Base-by-base conservation (phyloP, 192 early-diverging fungal species). In the Powellomyces hirtus region DNA sequence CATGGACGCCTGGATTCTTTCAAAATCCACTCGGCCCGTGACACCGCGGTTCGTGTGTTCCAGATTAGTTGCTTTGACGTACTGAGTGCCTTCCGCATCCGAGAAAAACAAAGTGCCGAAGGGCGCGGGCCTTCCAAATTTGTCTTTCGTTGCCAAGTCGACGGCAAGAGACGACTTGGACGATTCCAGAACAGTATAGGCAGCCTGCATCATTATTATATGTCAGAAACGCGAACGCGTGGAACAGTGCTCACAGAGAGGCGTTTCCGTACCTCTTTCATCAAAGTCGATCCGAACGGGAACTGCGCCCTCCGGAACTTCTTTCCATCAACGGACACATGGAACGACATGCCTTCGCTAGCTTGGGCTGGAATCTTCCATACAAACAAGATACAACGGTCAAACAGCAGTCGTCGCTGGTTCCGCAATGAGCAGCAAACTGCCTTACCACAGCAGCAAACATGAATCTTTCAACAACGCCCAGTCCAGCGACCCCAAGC, bases 131-230 rank as follows among this genome's bases (percentile, higher is more conserved):
- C 38, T 18, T 38, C 42, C 38, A 59, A 88, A 60, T 6, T 94
- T 82, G 68, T 93, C 53, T 18, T 56, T 56, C 3, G 53, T 56
- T 2, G 53, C 24, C 18, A 56, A 16, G 29, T 56, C 93, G 8
- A 98, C 86, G 29, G 91, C 71, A 38, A 98, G 76, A 18, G 91
- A 80, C 49, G 90, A 74, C 5, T 81, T 63, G 7, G 88, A 83
- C 4, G 94, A 94, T 68, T 96, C 93, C 22, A 96, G 80, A 38
- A 96, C 83, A 16, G 94, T 94, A 77, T 89, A 96, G 6, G 90
- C 86, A 77, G 45, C 53, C 53, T 56, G 40, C 40, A 42, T 42
- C n/a, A 42, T 10, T 42, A n/a, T n/a, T n/a, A n/a, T n/a, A n/a
- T n/a, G n/a, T n/a, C n/a, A n/a, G n/a, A n/a, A n/a, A 62, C 38